phyloP scores from a whole-genome alignment of 495 filamentous ascomycete genomes.

The Daldinia bambusicola region DNA sequence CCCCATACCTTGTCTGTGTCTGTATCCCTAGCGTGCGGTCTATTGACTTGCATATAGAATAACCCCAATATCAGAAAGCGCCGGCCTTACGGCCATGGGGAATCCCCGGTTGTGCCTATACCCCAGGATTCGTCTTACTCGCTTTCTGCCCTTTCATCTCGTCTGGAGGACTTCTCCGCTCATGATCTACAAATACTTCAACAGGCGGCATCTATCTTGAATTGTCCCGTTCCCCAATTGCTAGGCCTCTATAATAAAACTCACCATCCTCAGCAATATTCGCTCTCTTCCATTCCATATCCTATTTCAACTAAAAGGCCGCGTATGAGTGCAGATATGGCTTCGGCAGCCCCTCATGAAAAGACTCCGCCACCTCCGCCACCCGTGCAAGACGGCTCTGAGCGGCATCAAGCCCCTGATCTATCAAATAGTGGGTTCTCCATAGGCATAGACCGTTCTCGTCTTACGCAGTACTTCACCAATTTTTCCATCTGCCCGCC shows the following conservation, averaged over 20 bases:
- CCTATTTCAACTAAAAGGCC: slow-evolving; percentile 48
- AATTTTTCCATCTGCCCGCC: slow-evolving; percentile 54
- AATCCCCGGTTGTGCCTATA: slow-evolving; percentile 52
- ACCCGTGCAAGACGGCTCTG: slow-evolving; percentile 41
- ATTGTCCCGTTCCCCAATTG: slow-evolving; percentile 43
- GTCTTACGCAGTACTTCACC: slow-evolving; percentile 53
- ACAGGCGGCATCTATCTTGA: slow-evolving; percentile 49
- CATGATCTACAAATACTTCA: slow-evolving; percentile 55
- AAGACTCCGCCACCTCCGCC: slow-evolving; percentile 48
- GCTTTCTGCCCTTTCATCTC: slow-evolving; percentile 44
- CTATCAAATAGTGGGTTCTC: slow-evolving; percentile 38
- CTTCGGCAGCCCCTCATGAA: slow-evolving; percentile 48
- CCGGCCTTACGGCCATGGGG: slow-evolving; percentile 57
- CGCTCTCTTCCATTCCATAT: slow-evolving; percentile 34
- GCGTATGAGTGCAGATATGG: slow-evolving; percentile 49
- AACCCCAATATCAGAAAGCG: slow-evolving; percentile 60
- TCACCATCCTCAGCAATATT: slow-evolving; percentile 38
- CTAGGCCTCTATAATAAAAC: slow-evolving; percentile 47
- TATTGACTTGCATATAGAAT: slow-evolving; percentile 61
- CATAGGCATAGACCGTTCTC: slow-evolving; percentile 48
- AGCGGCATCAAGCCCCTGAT: slow-evolving; percentile 37
- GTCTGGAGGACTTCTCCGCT: slow-evolving; percentile 47
- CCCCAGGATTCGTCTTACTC: slow-evolving; percentile 51
- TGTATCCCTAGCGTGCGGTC: slow-evolving; percentile 50
- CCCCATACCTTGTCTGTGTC: slow-evolving; percentile 33